Conservation (phyloP, 257 asterid species). For the Penstemon newberryi region DNA sequence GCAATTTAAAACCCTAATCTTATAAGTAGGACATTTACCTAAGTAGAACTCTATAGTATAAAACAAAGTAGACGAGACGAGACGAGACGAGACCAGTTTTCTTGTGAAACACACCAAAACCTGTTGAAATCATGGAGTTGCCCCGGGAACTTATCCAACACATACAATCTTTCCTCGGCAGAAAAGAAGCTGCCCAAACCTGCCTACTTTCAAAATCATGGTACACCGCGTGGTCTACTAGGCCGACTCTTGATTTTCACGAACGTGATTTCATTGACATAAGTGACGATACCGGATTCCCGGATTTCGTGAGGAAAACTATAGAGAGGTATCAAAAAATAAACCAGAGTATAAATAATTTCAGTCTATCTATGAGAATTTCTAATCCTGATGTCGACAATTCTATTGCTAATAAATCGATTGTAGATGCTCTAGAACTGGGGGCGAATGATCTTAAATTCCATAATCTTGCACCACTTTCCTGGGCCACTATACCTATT, state of each 20-base stretch:
- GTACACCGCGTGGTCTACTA: constrained; percentile 31
- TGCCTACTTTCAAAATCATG: constrained; percentile 25
- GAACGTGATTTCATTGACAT: not conserved
- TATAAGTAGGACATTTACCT: no score
- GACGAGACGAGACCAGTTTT: no score
- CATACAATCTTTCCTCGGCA: constrained; percentile 22
- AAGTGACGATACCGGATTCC: not conserved
- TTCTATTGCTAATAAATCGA: constrained; percentile 5
- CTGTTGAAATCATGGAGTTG: not conserved
- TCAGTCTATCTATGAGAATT: not conserved
- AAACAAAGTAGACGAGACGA: no score
- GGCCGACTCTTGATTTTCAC: constrained; percentile 10
- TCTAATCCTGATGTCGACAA: not conserved
- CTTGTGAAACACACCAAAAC: no score
- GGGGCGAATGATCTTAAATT: constrained; percentile 12
- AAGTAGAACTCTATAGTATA: no score
- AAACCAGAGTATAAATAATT: constrained; percentile 20
- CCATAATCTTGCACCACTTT: not conserved
- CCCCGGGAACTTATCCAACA: constrained; percentile 24
- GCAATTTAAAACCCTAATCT: no score
- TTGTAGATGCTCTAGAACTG: not conserved
- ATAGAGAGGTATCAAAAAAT: constrained; percentile 19
- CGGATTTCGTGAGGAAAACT: not conserved
- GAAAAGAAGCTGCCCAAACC: constrained; percentile 22
- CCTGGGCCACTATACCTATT: not conserved